Evolutionary conservation across 2,329 filamentous ascomycete genomes (phyloP).

Genomic region (Aureobasidium zeae): DNA sequence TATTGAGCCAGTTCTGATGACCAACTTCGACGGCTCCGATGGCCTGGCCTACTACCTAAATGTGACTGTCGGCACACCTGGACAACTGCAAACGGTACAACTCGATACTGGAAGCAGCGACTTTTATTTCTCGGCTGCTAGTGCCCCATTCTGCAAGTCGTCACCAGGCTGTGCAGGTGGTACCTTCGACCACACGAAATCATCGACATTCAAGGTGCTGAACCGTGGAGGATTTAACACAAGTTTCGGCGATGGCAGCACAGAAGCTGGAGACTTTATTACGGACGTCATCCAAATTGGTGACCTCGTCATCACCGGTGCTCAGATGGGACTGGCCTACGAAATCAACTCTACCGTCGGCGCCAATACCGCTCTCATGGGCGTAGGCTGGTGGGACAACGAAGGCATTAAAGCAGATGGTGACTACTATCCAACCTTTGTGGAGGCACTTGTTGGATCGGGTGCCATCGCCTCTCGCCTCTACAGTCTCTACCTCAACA

Average conservation of each 20-base stretch:
- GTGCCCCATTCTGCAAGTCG: conserved; percentile 21
- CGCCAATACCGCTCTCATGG: conserved; percentile 26
- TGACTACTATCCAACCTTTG: conserved; percentile 25
- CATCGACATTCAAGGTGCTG: conserved; percentile 23
- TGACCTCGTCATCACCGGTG: conserved; percentile 22
- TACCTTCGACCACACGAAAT: conserved; percentile 22
- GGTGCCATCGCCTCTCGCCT: conserved; percentile 26
- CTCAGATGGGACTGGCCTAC: conserved; percentile 27
- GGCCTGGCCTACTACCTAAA: not conserved
- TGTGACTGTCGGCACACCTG: conserved; percentile 28
- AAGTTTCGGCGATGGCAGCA: conserved; percentile 25
- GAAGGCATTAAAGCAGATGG: conserved; percentile 19
- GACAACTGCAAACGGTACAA: conserved; percentile 26
- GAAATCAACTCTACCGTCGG: conserved; percentile 24
- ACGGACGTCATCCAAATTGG: conserved; percentile 21
- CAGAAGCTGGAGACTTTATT: conserved; percentile 24
- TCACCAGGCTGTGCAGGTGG: conserved; percentile 23
- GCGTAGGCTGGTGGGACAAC: conserved; percentile 25
- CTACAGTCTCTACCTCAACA: conserved; percentile 28
- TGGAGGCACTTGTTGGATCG: conserved; percentile 24
- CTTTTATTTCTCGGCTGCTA: conserved; percentile 25
- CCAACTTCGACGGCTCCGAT: not conserved
- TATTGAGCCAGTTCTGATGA: not conserved
- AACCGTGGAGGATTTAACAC: conserved; percentile 25
- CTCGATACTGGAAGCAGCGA: conserved; percentile 30